Percentiles rank a stretch among this genome's conserved stretches.
Conservation (phyloP, 2,329 filamentous ascomycete species). For the Hymenoscyphus albidus region DNA sequence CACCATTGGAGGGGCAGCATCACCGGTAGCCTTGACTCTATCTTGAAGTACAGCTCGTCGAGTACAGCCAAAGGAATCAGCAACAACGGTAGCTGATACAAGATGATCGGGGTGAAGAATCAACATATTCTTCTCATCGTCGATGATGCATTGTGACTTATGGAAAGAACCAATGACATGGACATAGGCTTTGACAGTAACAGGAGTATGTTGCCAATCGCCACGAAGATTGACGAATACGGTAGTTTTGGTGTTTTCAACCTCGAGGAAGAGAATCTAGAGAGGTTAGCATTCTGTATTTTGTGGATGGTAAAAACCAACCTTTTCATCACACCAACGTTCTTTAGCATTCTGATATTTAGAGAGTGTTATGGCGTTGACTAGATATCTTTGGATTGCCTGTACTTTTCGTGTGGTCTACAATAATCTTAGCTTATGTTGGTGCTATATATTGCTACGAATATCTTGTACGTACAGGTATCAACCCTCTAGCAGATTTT, state of each 20-base stretch:
- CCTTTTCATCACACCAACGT: constrained; percentile 65
- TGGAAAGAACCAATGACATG: constrained; percentile 79
- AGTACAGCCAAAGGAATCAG: constrained; percentile 91
- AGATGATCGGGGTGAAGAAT: constrained; percentile 94
- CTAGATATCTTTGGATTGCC: constrained; percentile 81
- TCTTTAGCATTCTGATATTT: constrained; percentile 64
- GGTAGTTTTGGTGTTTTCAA: constrained; percentile 64
- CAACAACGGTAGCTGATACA: constrained; percentile 89
- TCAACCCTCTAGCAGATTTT: constrained; percentile 33
- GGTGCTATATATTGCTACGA: constrained; percentile 30
- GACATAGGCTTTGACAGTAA: constrained; percentile 70
- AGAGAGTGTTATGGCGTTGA: constrained; percentile 68
- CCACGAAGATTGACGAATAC: constrained; percentile 74
- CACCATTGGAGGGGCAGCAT: constrained; percentile 73
- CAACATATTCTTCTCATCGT: constrained; percentile 78
- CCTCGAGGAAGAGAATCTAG: constrained; percentile 76
- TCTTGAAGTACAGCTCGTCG: constrained; percentile 91
- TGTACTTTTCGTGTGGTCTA: constrained; percentile 65
- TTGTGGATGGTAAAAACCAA: constrained; percentile 37
- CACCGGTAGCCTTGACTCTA: constrained; percentile 84
- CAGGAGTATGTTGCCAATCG: constrained; percentile 81
- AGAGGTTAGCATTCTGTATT: constrained; percentile 8
- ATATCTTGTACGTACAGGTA: constrained; percentile 51
- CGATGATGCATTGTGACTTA: constrained; percentile 71
- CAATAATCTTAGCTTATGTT: constrained; percentile 56